Base-by-base conservation (phyloP, 805 yeast genomes). In the Saturnispora sanitii region DNA sequence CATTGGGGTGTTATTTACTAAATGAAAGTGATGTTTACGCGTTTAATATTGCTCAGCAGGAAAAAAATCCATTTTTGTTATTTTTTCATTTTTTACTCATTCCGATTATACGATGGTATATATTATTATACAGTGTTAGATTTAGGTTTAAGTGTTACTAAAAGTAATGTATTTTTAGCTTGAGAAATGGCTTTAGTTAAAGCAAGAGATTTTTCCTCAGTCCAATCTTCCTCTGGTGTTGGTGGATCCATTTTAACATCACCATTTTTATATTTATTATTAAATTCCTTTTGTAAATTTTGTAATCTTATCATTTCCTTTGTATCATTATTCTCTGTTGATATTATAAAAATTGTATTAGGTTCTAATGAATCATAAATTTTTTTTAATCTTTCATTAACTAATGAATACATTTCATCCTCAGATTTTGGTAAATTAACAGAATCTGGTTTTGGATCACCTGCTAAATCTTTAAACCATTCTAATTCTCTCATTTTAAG, bases 281-380 rank as follows among this genome's bases (percentile, higher is more conserved):
- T 64, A 56, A 66, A 71, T 27, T 66, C 64, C 43, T 61, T 54
- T 45, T 69, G 69, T 44, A 68, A 49, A 9, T 54, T 53, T 37
- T 70, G 72, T 33, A 85, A 60, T 35, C 60, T 56, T 39, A 60
- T 58, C 61, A 77, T 63, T 37, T 66, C 69, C 8, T 68, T 56
- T 2, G 78, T 73, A 50, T 77, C 75, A 9, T 86, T 85, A 38
- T 71, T 63, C 2, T 83, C 85, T 0, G 84, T 68, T 49, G 75
- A 65, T 1, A 86, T 52, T 1, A 85, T 61, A 13, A 88, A 49
- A 18, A 78, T 58, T 0, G 94, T 70, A 27, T 77, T 69, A 2
- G 62, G 58, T 0, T 94, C 84, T 17, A 82, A 50, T 2, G 55
- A 45, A 1, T 65, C 59, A 52, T 79, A 75, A 13, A 88, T 60